These are phyloP conservation scores for Sporodiniella umbellata DNA, from an alignment of 371 early-diverging fungal species.

Conservation along the genomic window DNA sequence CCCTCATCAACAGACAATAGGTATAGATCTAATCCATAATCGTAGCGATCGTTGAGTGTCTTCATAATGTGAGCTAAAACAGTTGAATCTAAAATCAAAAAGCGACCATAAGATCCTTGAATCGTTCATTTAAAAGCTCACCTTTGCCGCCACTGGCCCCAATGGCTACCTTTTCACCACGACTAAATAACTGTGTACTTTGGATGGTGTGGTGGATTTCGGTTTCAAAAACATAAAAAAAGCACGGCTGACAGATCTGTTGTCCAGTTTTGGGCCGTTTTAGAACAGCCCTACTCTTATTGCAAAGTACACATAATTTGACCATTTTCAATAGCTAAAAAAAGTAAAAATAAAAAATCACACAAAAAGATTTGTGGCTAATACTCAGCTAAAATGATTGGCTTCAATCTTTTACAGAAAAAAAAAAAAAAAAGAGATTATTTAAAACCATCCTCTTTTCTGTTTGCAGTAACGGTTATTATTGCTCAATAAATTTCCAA, in stretches of 20 bases:
- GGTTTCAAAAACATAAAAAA: conserved; percentile 93
- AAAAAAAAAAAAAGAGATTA: conserved; percentile 1
- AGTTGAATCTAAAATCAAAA: conserved; percentile 82
- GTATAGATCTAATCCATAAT: conserved; percentile 91
- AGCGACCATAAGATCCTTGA: no score
- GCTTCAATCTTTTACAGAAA: neutral
- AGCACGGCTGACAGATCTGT: conserved; percentile 93
- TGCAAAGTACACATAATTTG: conserved; percentile 54
- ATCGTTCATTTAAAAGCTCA: conserved; percentile 13
- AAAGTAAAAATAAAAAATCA: neutral
- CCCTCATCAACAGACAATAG: conserved; percentile 99
- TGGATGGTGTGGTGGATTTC: conserved; percentile 96
- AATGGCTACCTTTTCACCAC: conserved; percentile 93
- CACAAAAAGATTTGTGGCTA: neutral
- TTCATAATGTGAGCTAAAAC: conserved; percentile 98
- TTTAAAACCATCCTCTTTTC: no score
- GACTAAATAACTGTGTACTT: conserved; percentile 80
- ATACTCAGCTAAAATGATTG: neutral
- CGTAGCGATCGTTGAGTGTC: conserved; percentile 90
- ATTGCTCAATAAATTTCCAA: no score
- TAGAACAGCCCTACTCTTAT: conserved; percentile 71
- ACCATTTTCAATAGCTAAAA: conserved; percentile 11
- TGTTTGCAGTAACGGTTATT: no score
- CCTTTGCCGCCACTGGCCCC: conserved; percentile 99
- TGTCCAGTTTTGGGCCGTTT: conserved; percentile 94